Evolutionary conservation across 768 basidiomycete species (phyloP), one percentile per base, ranked within the genome.

Genomic region (Mycena polygramma): DNA sequence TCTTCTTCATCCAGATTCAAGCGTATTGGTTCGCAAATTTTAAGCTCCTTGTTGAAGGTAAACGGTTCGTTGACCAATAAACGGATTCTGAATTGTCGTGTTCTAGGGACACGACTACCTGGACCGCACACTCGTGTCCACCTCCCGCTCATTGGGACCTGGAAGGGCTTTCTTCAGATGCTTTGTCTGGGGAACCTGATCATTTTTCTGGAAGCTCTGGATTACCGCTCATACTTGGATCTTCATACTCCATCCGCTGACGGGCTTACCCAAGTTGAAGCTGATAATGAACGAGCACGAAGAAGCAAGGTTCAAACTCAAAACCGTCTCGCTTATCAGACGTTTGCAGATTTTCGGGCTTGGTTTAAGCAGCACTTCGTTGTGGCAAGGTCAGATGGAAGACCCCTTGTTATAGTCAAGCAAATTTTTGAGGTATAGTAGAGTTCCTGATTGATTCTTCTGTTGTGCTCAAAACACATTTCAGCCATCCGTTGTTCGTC

Each of bases 1-100:
- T 52, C 4, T 51, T 51, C n/a, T 62, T 62, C 43, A 39, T 62
- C 6, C 36, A 62, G 14, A 62, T 62, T 3, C 60, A 62, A 19
- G 46, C 60, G 5, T 62, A 15, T 24, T 62, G 60, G 60, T 62
- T 51, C 14, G 35, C 11, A 7, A 62, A 49, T 19, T 39, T 62
- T 9, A 51, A 62, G 48, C 37, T 41, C 2, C 6, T 62, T 22
- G 17, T 17, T 7, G 19, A n/a, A 14, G 60, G 60, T 49, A 22
- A 30, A 30, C 30, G 6, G 30, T 30, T 30, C 6, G 30, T 30
- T 30, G 30, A 30, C 30, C 30, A 30, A 30, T 30, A 30, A 30
- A 30, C 30, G 6, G 30, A 30, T 30, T 6, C 30, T 30, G 30
- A 30, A 30, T 30, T 30, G 2, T 30, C 6, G 30, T 30, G 30